Evolutionary conservation across 2,329 filamentous ascomycete genomes (phyloP), one percentile per base, ranked within the genome.

Genomic region (Fusarium sp.): DNA sequence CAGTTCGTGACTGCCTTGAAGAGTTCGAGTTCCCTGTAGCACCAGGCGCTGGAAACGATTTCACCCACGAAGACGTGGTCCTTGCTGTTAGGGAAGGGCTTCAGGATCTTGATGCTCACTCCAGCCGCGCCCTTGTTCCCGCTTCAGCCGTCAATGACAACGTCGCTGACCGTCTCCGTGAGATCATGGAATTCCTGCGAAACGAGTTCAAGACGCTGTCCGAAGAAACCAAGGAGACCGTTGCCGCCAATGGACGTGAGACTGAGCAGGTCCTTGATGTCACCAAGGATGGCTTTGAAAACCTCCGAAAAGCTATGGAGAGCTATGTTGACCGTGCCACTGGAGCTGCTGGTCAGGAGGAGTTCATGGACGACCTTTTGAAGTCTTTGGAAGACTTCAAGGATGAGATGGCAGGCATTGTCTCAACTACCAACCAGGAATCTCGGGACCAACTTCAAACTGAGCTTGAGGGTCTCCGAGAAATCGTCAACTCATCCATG

Each of bases 181-280:
- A 94, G 46, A 89, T 94, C 28, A 85, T 89, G 79, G 83, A 88
- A 5, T 82, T 82, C 61, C 83, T 91, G 80, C 85, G 83, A 37
- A 80, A 83, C 2, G 89, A 91, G 74, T 89, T 91, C 77, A 84
- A 83, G 68, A 82, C 84, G 5, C 82, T 89, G 4, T 89, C 88
- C 0, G 85, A 89, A 28, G 88, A 90, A 72, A 85, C 88, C 13
- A 94, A 94, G 77, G 88, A 95, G 73, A 95, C 93, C 71, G 91
- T 93, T 21, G 89, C 92, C 5, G 91, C 92, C 66, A 93, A 90
- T 71, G 93, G 92, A 39, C 87, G 90, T 60, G 93, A 96, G 76
- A 95, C 93, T 0, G 94, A 97, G 77, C 93, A 97, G 77, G 90
- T 97, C 15, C 84, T 98, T 7, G 93, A 96, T 77, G 92, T 93